Conservation (phyloP, 495 filamentous ascomycete species). For the Daldinia vernicosa region DNA sequence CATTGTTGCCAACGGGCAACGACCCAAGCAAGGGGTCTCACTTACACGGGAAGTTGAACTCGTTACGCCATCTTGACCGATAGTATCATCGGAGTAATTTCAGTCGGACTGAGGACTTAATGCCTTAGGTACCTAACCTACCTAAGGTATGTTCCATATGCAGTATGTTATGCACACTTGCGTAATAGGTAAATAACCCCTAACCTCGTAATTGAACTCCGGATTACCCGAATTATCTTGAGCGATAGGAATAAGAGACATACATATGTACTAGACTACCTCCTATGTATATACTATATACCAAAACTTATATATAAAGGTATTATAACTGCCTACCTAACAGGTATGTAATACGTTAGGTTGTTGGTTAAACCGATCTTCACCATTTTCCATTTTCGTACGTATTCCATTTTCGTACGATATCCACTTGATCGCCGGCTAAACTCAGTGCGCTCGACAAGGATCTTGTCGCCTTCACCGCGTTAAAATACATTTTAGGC, state of each 20-base stretch:
- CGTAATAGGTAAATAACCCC: not conserved
- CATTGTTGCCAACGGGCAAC: not conserved
- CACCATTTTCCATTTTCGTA: not conserved
- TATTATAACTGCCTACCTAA: not conserved
- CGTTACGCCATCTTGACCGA: conserved; percentile 1
- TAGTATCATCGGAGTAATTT: not conserved
- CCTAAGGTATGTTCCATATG: no score
- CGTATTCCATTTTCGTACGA: not conserved
- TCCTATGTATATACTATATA: no score
- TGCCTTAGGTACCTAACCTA: no score
- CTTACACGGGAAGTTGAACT: conserved; percentile 26
- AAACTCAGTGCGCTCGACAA: not conserved
- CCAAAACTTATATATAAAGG: not conserved
- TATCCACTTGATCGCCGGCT: not conserved
- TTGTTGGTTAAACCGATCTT: not conserved
- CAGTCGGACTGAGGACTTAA: not conserved
- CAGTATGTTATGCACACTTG: not conserved
- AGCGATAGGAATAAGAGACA: not conserved
- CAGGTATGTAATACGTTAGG: not conserved
- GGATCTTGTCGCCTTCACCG: not conserved
- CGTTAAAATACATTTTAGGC: not conserved
- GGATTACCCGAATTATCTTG: not conserved
- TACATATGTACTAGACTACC: not conserved
- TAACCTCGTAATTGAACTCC: not conserved
- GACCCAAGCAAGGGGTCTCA: conserved; percentile 10